phyloP scores from a whole-genome alignment of 768 basidiomycete species.

The Mycena leptocephala region DNA sequence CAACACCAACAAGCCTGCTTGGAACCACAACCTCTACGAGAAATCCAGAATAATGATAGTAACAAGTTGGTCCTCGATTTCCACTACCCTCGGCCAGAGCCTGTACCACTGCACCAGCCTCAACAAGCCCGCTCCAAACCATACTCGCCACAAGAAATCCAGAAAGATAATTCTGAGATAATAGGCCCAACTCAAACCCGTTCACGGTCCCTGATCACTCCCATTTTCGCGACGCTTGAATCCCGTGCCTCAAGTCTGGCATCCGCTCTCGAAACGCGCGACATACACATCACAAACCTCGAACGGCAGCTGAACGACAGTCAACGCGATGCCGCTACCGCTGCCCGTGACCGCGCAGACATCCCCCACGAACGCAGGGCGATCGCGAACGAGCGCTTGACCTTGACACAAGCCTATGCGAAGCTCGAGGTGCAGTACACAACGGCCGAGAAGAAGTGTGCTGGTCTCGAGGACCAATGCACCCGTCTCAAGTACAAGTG shows the following conservation, averaged over 20 bases:
- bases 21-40: too few species aligned
- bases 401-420: background rate
- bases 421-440: background rate
- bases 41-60: too few species aligned
- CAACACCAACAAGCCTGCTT: too few species aligned
- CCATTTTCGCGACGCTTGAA: background rate
- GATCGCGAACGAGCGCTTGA: background rate
- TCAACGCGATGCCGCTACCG: background rate
- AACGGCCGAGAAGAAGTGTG: background rate
- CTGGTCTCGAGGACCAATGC: background rate
- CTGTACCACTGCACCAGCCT: background rate
- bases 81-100: too few species aligned
- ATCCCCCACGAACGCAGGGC: background rate
- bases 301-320: background rate
- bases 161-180: background rate
- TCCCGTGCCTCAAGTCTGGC: too few species aligned
- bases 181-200: background rate
- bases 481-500: background rate
- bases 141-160: background rate
- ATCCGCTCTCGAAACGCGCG: too few species aligned
- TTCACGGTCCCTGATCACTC: too few species aligned
- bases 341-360: background rate
- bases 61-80: background rate
- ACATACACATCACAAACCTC: too few species aligned
- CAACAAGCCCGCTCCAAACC: too few species aligned